A percentile compares a stretch with the other conserved stretches of the same genome.
phyloP scores from a whole-genome alignment of 2,329 filamentous ascomycete species.

The Emmonsiellopsis sp. region DNA sequence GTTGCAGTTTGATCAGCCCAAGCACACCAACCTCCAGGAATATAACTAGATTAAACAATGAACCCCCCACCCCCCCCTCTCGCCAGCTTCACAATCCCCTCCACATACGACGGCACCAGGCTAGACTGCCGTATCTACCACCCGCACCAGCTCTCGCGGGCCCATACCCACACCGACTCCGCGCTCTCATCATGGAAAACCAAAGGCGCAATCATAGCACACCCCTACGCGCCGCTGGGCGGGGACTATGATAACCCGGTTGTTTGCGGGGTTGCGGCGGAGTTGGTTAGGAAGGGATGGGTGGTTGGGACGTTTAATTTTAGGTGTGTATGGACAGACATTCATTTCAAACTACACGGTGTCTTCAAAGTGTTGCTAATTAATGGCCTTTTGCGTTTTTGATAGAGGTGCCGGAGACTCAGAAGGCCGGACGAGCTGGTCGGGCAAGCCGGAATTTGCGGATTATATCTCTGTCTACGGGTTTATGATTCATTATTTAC shows the following conservation, averaged over 20 bases:
- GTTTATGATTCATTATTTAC: constrained; percentile 67
- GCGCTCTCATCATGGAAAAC: constrained; percentile 22
- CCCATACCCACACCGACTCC: constrained; percentile 6
- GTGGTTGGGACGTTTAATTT: constrained; percentile 89
- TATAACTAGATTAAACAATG: constrained; percentile 30
- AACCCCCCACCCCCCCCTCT: constrained; percentile 20
- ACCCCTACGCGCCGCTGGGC: constrained; percentile 84
- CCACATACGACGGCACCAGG: constrained; percentile 64
- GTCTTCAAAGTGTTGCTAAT: constrained; percentile 10
- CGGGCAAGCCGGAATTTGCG: constrained; percentile 64
- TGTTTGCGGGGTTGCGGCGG: constrained; percentile 55
- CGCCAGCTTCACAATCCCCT: constrained; percentile 66
- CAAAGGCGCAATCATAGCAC: constrained; percentile 62
- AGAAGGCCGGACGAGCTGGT: constrained; percentile 77
- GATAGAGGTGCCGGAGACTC: constrained; percentile 66
- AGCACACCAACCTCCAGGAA: constrained; percentile 18
- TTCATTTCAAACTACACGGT: background rate
- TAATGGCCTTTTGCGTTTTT: constrained; percentile 7
- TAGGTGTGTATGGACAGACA: constrained; percentile 44
- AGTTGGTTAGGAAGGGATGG: constrained; percentile 61
- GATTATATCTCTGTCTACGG: constrained; percentile 80
- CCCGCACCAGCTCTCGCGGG: constrained; percentile 34
- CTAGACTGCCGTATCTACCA: constrained; percentile 82
- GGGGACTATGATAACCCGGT: constrained; percentile 77
- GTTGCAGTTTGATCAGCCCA: background rate